These are phyloP conservation scores for Termitomyces titanicus DNA, from an alignment of 768 basidiomycete species.

Conservation along the genomic window DNA sequence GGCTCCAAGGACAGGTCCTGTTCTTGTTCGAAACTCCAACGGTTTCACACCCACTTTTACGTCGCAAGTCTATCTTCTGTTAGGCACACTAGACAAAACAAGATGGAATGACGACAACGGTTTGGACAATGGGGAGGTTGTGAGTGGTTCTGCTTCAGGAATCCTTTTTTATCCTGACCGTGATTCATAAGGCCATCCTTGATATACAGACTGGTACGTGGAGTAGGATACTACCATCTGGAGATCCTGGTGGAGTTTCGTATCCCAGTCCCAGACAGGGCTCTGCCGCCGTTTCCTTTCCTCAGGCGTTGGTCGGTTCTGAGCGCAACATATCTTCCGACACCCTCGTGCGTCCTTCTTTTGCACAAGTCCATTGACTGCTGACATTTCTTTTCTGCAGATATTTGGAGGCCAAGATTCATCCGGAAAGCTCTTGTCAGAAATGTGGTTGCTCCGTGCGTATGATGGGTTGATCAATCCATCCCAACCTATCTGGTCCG, in stretches of 20 bases:
- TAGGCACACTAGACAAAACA: conserved; percentile 63
- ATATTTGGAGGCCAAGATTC: conserved; percentile 75
- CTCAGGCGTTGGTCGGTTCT: conserved; percentile 51
- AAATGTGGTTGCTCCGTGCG: conserved; percentile 75
- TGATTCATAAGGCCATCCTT: conserved; percentile 50
- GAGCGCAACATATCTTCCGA: conserved; percentile 51
- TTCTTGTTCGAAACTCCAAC: conserved; percentile 60
- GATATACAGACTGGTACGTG: conserved; percentile 59
- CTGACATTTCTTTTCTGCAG: conserved; percentile 21
- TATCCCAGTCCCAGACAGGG: conserved; percentile 73
- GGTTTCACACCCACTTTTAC: conserved; percentile 49
- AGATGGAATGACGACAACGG: conserved; percentile 66
- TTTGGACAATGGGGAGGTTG: conserved; percentile 69
- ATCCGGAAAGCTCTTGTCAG: conserved; percentile 62
- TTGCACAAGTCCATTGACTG: neutral
- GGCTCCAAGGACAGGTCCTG: conserved; percentile 59
- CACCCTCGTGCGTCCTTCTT: conserved; percentile 44
- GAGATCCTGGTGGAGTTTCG: conserved; percentile 53
- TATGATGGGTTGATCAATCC: conserved; percentile 61
- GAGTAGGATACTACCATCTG: conserved; percentile 72
- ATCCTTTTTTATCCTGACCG: neutral
- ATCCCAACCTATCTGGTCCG: conserved; percentile 55
- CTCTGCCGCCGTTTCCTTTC: conserved; percentile 58
- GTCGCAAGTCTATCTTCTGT: conserved; percentile 64
- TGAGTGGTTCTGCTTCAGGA: conserved; percentile 27